These are phyloP conservation scores for Fermentozyma sake DNA, from an alignment of 1,139 yeast genomes.

Conservation along the genomic window DNA sequence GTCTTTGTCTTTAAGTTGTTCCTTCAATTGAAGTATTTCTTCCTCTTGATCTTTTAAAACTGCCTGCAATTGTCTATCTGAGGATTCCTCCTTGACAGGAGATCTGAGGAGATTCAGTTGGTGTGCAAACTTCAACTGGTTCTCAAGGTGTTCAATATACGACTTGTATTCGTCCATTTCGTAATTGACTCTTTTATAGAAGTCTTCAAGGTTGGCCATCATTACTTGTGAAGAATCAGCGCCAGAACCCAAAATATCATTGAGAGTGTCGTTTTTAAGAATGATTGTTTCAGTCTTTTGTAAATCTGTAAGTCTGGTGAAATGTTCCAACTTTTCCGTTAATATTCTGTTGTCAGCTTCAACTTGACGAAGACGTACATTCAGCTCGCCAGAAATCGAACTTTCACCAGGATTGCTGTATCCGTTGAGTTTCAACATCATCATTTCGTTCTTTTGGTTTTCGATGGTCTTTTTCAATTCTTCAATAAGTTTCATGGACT, in stretches of 20 bases:
- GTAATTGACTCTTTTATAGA: slow-evolving; percentile 36
- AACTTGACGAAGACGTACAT: slow-evolving; percentile 32
- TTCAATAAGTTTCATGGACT: slow-evolving; percentile 43
- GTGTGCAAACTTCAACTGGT: slow-evolving; percentile 37
- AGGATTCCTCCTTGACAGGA: slow-evolving; percentile 3
- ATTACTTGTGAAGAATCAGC: slow-evolving; percentile 33
- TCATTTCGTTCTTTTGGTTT: slow-evolving; percentile 38
- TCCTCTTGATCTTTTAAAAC: slow-evolving; percentile 59
- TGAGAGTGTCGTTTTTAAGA: slow-evolving; percentile 51
- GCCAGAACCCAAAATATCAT: slow-evolving; percentile 42
- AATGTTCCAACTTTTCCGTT: slow-evolving; percentile 65
- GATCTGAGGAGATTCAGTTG: slow-evolving; percentile 9
- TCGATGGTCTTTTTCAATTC: slow-evolving; percentile 45
- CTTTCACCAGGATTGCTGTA: neutral
- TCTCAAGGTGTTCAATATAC: slow-evolving; percentile 60
- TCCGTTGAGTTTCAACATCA: slow-evolving; percentile 6
- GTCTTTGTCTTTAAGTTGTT: slow-evolving; percentile 63
- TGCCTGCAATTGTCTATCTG: slow-evolving; percentile 16
- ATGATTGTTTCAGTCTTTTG: slow-evolving; percentile 52
- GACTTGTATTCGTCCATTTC: slow-evolving; percentile 62
- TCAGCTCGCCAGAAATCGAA: neutral
- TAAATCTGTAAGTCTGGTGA: slow-evolving; percentile 57
- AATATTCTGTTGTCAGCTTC: slow-evolving; percentile 59
- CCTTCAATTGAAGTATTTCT: slow-evolving; percentile 63
- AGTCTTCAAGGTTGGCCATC: slow-evolving; percentile 46